phyloP scores from a whole-genome alignment of 2,329 filamentous ascomycete genomes.

The Ceratocystis harringtonii region DNA sequence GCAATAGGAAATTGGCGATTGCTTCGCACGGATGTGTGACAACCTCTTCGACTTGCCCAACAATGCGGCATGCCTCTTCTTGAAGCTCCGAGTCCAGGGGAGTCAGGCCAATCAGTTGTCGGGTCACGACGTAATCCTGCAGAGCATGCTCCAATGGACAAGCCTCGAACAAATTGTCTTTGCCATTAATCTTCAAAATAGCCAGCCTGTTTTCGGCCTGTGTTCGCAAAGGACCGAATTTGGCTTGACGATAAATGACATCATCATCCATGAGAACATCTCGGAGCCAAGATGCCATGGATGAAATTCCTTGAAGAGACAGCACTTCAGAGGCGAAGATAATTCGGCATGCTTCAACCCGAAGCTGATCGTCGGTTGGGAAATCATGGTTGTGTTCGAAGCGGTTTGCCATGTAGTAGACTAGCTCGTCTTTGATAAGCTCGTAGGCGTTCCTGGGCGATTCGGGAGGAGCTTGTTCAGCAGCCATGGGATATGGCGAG shows the following conservation, averaged over 20 bases:
- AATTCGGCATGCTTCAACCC: slow-evolving; percentile 44
- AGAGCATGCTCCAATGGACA: slow-evolving; percentile 42
- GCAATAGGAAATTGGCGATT: slow-evolving; percentile 41
- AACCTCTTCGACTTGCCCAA: slow-evolving; percentile 40
- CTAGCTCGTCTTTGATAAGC: slow-evolving; percentile 42
- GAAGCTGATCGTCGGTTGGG: slow-evolving; percentile 38
- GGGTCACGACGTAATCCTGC: slow-evolving; percentile 37
- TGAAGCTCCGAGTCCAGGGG: slow-evolving; percentile 46
- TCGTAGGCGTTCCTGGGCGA: slow-evolving; percentile 45
- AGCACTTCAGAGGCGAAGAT: slow-evolving; percentile 39
- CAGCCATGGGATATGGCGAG: slow-evolving; percentile 39
- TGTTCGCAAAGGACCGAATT: slow-evolving; percentile 33
- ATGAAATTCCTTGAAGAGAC: slow-evolving; percentile 27
- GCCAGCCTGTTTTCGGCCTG: slow-evolving; percentile 34
- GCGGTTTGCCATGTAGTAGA: slow-evolving; percentile 35
- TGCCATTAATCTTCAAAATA: slow-evolving; percentile 41
- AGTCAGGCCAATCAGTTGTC: slow-evolving; percentile 40
- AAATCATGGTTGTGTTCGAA: slow-evolving; percentile 27
- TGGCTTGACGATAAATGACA: slow-evolving; percentile 29
- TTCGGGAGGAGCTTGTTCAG: slow-evolving; percentile 30
- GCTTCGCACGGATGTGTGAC: slow-evolving; percentile 35
- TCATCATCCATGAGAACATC: slow-evolving; percentile 41
- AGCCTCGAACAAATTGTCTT: slow-evolving; percentile 40
- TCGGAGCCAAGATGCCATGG: slow-evolving; percentile 38
- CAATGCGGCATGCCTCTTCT: slow-evolving; percentile 41